These are phyloP conservation scores for Lomentospora prolificans DNA, from an alignment of 2,329 filamentous ascomycete genomes.

Conservation along the genomic window DNA sequence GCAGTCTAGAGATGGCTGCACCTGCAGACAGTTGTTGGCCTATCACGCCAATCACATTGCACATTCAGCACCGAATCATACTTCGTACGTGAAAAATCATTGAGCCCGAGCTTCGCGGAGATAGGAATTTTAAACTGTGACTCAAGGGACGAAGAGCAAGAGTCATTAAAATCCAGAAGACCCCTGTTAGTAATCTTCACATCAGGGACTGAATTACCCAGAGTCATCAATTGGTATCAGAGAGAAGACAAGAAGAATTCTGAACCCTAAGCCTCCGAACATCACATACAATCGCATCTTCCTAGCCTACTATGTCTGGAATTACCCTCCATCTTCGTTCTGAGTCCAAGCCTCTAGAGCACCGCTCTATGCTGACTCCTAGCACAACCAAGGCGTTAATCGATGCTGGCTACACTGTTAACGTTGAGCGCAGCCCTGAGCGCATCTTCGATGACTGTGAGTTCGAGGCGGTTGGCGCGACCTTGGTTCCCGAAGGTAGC, in stretches of 20 bases:
- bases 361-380: constrained; percentile 38
- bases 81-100: no score
- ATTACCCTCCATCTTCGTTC: constrained; percentile 36
- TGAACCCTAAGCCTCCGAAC: background rate
- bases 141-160: background rate
- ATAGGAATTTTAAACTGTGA: background rate
- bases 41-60: no score
- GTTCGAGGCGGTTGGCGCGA: constrained; percentile 50
- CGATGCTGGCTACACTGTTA: constrained; percentile 58
- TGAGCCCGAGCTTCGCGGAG: background rate
- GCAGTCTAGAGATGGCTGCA: no score
- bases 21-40: no score
- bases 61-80: no score
- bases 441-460: constrained; percentile 55
- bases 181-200: background rate
- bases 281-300: background rate
- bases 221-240: background rate
- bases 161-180: background rate
- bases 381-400: constrained; percentile 34
- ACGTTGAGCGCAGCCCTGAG: constrained; percentile 54
- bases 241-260: background rate
- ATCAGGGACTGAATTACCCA: background rate
- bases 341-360: constrained; percentile 46
- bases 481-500: constrained; percentile 55
- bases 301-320: constrained; percentile 13